Conservation (phyloP, 352 stramenopile genomes). For the Phytophthora aleatoria region DNA sequence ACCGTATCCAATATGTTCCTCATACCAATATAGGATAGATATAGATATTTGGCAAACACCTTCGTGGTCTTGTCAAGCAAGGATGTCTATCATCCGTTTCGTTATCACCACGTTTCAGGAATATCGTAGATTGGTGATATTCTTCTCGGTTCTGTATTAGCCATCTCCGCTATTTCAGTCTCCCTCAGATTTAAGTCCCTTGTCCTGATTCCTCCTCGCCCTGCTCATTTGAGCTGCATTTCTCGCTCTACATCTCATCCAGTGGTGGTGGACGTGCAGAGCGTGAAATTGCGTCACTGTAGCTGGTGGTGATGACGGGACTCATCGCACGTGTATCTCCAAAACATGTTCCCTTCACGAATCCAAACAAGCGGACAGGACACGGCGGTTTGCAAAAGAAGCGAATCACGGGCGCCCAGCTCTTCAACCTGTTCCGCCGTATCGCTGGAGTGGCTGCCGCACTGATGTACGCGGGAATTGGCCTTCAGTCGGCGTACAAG, state of each 20-base stretch:
- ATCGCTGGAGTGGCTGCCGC: conserved; percentile 30
- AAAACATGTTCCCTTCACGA: conserved; percentile 4
- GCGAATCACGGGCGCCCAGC: conserved; percentile 25
- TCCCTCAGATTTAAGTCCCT: conserved; percentile 12
- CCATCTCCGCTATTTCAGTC: conserved; percentile 20
- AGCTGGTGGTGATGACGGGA: conserved; percentile 17
- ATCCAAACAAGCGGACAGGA: conserved; percentile 11
- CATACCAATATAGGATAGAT: too few species aligned
- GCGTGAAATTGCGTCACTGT: not conserved
- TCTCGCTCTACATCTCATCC: not conserved
- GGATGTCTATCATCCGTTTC: not conserved
- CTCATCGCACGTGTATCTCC: conserved; percentile 20
- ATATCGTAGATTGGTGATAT: not conserved
- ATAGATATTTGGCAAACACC: not conserved
- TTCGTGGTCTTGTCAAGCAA: not conserved
- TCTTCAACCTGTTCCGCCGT: conserved; percentile 34
- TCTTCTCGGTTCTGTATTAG: not conserved
- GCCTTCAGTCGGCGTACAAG: conserved; percentile 19
- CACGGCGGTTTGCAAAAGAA: conserved; percentile 16
- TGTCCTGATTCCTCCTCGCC: conserved; percentile 3
- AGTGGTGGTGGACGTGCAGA: not conserved
- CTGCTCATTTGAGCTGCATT: not conserved
- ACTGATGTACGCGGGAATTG: conserved; percentile 25
- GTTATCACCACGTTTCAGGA: not conserved
- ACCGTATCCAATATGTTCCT: too few species aligned